Evolutionary conservation across 2,329 filamentous ascomycete species (phyloP).

Genomic region (Fusarium floridanum): DNA sequence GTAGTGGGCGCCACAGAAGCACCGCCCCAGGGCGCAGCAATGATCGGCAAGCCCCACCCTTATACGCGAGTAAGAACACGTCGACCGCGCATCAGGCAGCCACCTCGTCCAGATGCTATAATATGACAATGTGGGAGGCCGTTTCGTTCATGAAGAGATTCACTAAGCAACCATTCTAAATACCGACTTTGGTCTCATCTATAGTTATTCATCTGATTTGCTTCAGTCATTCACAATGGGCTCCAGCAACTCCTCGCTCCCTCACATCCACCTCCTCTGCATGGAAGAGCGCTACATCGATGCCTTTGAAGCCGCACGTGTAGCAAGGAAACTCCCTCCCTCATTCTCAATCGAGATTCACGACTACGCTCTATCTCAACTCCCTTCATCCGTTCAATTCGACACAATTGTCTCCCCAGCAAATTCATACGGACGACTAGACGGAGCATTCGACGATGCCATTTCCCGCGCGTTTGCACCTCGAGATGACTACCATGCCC

Average conservation of each 20-base stretch:
- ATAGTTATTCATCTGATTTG: background rate
- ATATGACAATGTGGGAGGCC: background rate
- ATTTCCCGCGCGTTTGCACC: slow-evolving; percentile 63
- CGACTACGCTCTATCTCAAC: slow-evolving; percentile 53
- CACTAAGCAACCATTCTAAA: background rate
- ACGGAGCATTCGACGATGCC: slow-evolving; percentile 67
- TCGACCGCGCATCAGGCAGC: background rate
- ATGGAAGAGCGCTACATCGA: slow-evolving; percentile 29
- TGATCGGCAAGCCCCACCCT: background rate
- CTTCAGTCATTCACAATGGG: background rate
- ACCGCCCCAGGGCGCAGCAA: background rate
- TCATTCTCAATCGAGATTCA: slow-evolving; percentile 52
- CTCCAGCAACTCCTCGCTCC: slow-evolving; percentile 6
- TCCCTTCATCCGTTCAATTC: slow-evolving; percentile 55
- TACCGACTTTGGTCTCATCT: background rate
- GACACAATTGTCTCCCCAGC: slow-evolving; percentile 66
- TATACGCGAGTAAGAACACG: background rate
- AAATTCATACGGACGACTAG: slow-evolving; percentile 66
- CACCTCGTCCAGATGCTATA: background rate
- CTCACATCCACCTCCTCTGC: slow-evolving; percentile 34
- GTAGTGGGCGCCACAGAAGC: background rate
- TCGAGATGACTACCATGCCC: slow-evolving; percentile 58
- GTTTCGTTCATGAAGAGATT: background rate
- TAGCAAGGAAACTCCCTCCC: slow-evolving; percentile 44
- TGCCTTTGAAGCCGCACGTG: slow-evolving; percentile 18